phyloP scores from a whole-genome alignment of 805 yeast species.

The Yarrowia bubula region DNA sequence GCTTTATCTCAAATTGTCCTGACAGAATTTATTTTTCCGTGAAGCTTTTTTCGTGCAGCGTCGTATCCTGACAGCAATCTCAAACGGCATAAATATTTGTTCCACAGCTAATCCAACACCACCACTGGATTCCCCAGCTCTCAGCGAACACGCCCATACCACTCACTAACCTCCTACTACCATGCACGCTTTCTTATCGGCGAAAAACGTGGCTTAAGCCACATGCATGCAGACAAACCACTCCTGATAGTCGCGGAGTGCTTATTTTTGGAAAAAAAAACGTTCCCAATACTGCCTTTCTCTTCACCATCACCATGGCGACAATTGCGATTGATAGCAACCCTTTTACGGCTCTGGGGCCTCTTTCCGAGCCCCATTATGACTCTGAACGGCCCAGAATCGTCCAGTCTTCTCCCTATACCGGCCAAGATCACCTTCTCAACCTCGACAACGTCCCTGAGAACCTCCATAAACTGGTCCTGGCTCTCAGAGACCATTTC shows the following conservation, averaged over 20 bases:
- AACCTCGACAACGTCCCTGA: neutral
- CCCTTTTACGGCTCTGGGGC: neutral
- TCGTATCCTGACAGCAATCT: neutral
- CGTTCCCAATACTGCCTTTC: neutral
- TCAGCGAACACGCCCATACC: neutral
- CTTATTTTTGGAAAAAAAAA: no score
- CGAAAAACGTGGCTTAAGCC: conserved; percentile 14
- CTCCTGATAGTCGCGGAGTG: neutral
- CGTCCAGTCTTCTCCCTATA: conserved; percentile 6
- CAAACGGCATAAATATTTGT: no score
- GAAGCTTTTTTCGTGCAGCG: neutral
- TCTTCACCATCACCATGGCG: neutral
- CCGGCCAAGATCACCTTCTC: neutral
- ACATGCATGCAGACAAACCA: neutral
- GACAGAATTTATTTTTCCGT: neutral
- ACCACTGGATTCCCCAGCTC: neutral
- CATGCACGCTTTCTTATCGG: neutral
- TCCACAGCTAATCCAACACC: neutral
- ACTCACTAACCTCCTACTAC: neutral
- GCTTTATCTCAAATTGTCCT: neutral
- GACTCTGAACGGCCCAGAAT: neutral
- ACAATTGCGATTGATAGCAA: conserved; percentile 10
- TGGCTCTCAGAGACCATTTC: neutral
- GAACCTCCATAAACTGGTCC: neutral
- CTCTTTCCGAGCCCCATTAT: neutral